Evolutionary conservation across 352 stramenopile genomes (phyloP).

Genomic region (Pythium apleroticum): DNA sequence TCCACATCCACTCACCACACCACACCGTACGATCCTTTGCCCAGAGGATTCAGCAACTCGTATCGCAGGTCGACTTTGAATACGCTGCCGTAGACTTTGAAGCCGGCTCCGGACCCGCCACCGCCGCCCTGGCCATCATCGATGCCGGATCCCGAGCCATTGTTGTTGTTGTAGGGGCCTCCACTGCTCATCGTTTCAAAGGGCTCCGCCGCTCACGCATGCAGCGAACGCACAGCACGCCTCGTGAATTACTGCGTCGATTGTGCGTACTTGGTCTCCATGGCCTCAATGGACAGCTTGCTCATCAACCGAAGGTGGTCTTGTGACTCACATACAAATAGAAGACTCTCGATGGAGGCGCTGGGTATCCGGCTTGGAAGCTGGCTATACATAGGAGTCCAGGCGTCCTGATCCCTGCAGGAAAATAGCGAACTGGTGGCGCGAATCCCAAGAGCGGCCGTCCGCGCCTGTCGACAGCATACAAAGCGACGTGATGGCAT

Average conservation of each 20-base stretch:
- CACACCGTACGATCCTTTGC: conserved; percentile 91
- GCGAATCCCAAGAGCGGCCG: not conserved
- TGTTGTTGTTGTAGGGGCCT: not conserved
- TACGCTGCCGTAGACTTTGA: conserved; percentile 80
- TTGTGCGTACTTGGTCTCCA: not conserved
- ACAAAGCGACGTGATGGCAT: not conserved
- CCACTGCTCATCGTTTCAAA: conserved; percentile 12
- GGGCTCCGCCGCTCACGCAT: not conserved
- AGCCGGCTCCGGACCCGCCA: conserved; percentile 23
- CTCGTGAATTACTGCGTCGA: not conserved
- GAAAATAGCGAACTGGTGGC: not conserved
- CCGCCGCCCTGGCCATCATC: conserved; percentile 3
- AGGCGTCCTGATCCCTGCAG: not conserved
- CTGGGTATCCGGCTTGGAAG: not conserved
- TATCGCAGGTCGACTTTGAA: conserved; percentile 87
- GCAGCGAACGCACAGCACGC: not conserved
- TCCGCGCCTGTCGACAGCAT: not conserved
- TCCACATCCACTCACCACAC: conserved; percentile 57
- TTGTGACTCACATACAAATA: conserved; percentile 20
- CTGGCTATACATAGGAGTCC: conserved; percentile 16
- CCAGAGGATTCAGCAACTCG: conserved; percentile 84
- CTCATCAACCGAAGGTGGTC: not conserved
- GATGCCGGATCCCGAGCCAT: not conserved
- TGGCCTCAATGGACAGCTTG: not conserved
- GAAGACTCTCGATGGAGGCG: not conserved